Evolutionary conservation across 495 filamentous ascomycete genomes (phyloP), one percentile per base, ranked within the genome.

Genomic region (Bombardia bombarda): DNA sequence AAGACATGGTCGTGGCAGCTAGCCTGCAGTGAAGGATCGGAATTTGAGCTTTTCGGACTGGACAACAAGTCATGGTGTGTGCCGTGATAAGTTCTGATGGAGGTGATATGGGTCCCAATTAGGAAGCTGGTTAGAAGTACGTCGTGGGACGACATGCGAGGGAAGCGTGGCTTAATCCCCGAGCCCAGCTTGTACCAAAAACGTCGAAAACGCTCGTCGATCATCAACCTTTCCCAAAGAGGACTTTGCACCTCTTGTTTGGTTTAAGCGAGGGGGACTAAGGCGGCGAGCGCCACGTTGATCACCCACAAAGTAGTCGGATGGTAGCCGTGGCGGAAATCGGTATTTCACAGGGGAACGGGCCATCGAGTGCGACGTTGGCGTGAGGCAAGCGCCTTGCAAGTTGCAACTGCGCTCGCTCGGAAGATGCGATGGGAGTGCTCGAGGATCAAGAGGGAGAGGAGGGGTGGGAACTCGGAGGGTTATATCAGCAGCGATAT

Each of bases 181-280:
- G 56, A 49, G 46, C 37, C 53, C 23, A 38, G 26, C 35, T 32
- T 42, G 34, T 18, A 46, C 49, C 47, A 51, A 54, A n/a, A 49
- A 49, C 34, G 56, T 45, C 38, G 38, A 60, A 59, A 57, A 60
- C 53, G 56, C 37, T 52, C 46, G 56, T 35, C 56, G 56, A 60
- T 60, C 56, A 35, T 23, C 37, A 22, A 40, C 53, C 47, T 46
- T 54, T 51, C 53, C 49, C 35, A 42, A 59, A 52, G 35, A 32
- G 42, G 56, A 9, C 52, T 32, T 40, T 31, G 43, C 32, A 41
- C 49, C 46, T 41, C 43, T 26, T 36, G 20, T 14, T 46, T 21
- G 16, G 24, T 41, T 32, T 46, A 61, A 61, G 54, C 57, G 57
- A 61, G 44, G 25, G 26, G 28, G 51, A 43, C 55, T 50, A 55